phyloP scores from a whole-genome alignment of 371 early-diverging fungal genomes.

The Mortierella sp. region DNA sequence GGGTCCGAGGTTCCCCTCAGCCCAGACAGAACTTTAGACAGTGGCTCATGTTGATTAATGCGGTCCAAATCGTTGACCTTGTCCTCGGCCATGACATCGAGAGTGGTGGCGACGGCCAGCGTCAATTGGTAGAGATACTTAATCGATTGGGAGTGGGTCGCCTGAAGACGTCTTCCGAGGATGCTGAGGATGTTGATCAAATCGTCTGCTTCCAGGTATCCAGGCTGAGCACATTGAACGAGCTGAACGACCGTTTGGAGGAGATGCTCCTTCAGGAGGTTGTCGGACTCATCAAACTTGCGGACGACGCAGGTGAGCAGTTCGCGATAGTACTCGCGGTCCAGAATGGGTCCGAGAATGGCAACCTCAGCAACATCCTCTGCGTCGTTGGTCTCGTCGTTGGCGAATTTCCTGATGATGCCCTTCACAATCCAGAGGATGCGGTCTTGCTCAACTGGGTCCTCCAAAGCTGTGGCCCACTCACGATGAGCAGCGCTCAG shows the following conservation, averaged over 20 bases:
- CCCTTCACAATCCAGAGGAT: not conserved
- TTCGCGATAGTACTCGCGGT: constrained; percentile 11
- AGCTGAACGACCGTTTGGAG: constrained; percentile 17
- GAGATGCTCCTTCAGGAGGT: not conserved
- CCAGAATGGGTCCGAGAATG: constrained; percentile 2
- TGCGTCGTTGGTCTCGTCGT: not conserved
- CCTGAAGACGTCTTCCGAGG: not conserved
- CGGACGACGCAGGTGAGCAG: constrained; percentile 1
- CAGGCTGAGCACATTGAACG: constrained; percentile 3
- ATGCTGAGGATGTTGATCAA: constrained; percentile 3
- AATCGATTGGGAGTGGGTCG: not conserved
- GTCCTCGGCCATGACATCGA: constrained; percentile 20
- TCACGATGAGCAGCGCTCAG: not conserved
- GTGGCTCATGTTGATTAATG: constrained; percentile 11
- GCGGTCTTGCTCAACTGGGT: constrained; percentile 1
- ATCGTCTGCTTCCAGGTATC: constrained; percentile 16
- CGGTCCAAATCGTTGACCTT: constrained; percentile 20
- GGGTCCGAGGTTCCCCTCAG: constrained; percentile 11
- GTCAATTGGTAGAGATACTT: constrained; percentile 7
- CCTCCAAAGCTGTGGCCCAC: not conserved
- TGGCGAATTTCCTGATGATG: constrained; percentile 8
- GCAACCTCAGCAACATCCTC: constrained; percentile 10
- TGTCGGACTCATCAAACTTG: not conserved
- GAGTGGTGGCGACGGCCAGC: constrained; percentile 4
- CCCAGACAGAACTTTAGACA: not conserved